A percentile compares a stretch with the other conserved stretches of the same genome.
These are phyloP conservation scores for Neonectria ditissima DNA, from an alignment of 2,329 filamentous ascomycete genomes.

Conservation along the genomic window DNA sequence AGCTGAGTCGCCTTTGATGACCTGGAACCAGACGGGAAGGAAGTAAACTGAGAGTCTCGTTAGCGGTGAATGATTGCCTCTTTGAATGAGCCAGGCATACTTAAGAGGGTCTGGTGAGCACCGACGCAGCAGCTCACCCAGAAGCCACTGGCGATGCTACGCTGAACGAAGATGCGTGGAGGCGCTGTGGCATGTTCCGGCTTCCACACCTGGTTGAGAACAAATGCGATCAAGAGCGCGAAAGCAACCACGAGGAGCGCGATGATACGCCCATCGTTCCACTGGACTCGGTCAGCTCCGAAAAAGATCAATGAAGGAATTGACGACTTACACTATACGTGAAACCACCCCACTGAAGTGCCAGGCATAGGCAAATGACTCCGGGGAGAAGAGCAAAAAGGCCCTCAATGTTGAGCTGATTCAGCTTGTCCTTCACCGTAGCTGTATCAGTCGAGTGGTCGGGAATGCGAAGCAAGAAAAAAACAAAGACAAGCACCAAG, in stretches of 20 bases:
- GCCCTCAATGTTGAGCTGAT: constrained; percentile 65
- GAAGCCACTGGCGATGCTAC: constrained; percentile 52
- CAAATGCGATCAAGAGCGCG: constrained; percentile 57
- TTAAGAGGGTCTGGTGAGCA: constrained; percentile 42
- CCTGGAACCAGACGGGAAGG: constrained; percentile 65
- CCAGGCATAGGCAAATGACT: constrained; percentile 58
- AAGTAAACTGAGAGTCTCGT: constrained; percentile 48
- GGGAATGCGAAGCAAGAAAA: constrained; percentile 39
- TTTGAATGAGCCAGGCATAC: neutral
- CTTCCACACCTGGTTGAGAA: constrained; percentile 50
- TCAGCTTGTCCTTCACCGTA: constrained; percentile 52
- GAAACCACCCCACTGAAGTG: constrained; percentile 60
- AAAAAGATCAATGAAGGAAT: neutral
- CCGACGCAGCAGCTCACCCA: constrained; percentile 43
- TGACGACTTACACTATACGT: constrained; percentile 44
- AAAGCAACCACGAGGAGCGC: constrained; percentile 55
- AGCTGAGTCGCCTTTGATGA: constrained; percentile 51
- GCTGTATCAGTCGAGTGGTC: constrained; percentile 30
- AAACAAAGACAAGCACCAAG: constrained; percentile 42
- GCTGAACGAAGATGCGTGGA: constrained; percentile 55
- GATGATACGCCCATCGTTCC: constrained; percentile 58
- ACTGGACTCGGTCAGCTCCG: constrained; percentile 40
- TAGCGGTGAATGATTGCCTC: neutral
- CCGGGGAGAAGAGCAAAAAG: constrained; percentile 64
- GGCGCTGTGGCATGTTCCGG: constrained; percentile 55